Evolutionary conservation across 352 stramenopile species (phyloP).

Genomic region (Pythium folliculosum): DNA sequence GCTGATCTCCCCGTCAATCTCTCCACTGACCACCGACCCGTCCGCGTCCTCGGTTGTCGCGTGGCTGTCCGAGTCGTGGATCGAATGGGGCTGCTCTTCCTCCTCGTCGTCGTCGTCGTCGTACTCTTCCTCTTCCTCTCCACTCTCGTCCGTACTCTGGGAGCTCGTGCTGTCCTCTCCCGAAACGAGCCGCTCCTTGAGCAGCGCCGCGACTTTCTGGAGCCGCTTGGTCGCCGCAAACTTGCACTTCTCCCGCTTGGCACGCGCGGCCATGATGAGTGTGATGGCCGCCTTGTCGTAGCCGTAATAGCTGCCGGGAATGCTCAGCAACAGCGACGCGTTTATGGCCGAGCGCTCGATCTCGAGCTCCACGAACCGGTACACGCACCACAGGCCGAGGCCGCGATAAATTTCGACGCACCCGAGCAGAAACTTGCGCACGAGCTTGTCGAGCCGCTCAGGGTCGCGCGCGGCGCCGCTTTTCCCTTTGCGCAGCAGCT

Average conservation of each 20-base stretch:
- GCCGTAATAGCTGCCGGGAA: conserved; percentile 60
- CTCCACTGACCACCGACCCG: not conserved
- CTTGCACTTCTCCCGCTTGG: conserved; percentile 32
- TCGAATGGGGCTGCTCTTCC: too few relatives aligned
- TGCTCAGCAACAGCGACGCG: conserved; percentile 50
- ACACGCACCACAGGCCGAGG: conserved; percentile 77
- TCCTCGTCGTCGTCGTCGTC: not conserved
- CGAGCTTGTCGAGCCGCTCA: conserved; percentile 45
- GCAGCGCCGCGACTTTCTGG: conserved; percentile 55
- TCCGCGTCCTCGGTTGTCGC: not conserved
- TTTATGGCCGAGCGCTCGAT: conserved; percentile 59
- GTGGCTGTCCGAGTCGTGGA: not conserved
- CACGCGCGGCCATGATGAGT: conserved; percentile 44
- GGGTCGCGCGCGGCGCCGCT: conserved; percentile 30
- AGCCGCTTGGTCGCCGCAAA: conserved; percentile 62
- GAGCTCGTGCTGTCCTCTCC: not conserved
- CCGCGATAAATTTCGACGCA: conserved; percentile 63
- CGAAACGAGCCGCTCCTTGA: conserved; percentile 34
- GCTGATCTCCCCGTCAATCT: not conserved
- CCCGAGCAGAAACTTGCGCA: conserved; percentile 57
- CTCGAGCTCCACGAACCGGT: conserved; percentile 72
- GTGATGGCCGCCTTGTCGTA: conserved; percentile 55
- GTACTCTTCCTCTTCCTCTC: not conserved
- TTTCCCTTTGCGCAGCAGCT: conserved; percentile 21
- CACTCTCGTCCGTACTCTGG: conserved; percentile 1